Base-by-base conservation (phyloP, 2,329 filamentous ascomycete species). In the Ophiocordyceps polyrhachis-furcata region DNA sequence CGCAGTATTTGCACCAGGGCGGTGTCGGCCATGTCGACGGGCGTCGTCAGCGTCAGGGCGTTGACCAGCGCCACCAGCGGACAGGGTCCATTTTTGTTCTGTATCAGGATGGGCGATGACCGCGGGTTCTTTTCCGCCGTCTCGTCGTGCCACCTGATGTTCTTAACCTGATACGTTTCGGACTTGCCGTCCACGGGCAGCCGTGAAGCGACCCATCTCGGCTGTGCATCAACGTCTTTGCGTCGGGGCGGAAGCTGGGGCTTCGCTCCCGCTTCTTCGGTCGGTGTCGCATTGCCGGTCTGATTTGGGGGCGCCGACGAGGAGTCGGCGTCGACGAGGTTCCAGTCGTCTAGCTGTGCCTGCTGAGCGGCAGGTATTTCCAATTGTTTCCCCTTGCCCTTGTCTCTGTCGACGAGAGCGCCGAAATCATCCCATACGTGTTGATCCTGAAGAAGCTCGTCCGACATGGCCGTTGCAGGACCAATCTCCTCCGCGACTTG, bases 71-170 rank as follows among this genome's bases (percentile, higher is more conserved):
- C 91, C 23, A 98, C 76, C 14, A 98, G 65, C 1, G 91, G 91
- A 60, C 91, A 98, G 1, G 91, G 91, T 0, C 91, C 91, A 54
- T 98, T 98, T 46, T 81, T 77, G 53, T 95, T 96, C 56, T 98
- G 89, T 4, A 93, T 79, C 38, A 96, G 67, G 46, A 96, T 86
- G 0, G 91, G 89, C 0, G 86, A 89, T n/a, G 73, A 71, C 40
- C 85, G 73, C 35, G 84, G 69, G 44, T 76, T 76, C n/a, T 73
- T 69, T 1, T 68, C 58, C 0, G 71, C 67, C 12, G 58, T 72
- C 2, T 68, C 62, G 58, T 95, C 85, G 48, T 79, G 69, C 88
- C 89, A 96, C 48, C 75, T 79, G 49, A 96, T 80, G 48, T 88
- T 87, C 58, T 94, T 93, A 58, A 96, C 88, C 46, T 87, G 82